Evolutionary conservation across 192 early-diverging fungal species (phyloP).

Genomic region (Radiomyces spectabilis): DNA sequence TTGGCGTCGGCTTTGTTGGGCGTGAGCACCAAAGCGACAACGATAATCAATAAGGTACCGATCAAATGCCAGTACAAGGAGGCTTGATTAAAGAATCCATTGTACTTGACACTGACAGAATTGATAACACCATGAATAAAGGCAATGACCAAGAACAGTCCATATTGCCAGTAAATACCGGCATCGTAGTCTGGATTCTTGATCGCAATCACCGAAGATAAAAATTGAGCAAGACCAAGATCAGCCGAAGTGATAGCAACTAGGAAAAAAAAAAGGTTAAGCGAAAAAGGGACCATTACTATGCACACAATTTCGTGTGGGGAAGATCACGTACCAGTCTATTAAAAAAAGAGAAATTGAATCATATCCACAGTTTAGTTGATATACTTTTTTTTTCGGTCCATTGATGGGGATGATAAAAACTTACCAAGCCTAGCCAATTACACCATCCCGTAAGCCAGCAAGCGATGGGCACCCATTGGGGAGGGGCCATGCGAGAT

Average conservation of each 20-base stretch:
- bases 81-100: conserved; percentile 43
- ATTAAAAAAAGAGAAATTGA: neutral
- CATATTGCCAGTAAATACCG: conserved; percentile 41
- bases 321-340: neutral
- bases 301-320: too few species aligned
- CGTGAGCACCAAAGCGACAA: conserved; percentile 34
- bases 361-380: neutral
- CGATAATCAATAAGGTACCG: conserved; percentile 37
- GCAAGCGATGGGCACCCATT: conserved; percentile 41
- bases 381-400: too few species aligned
- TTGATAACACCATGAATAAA: conserved; percentile 46
- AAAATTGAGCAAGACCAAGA: conserved; percentile 39
- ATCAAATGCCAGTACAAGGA: conserved; percentile 34
- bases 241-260: conserved; percentile 45
- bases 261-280: neutral
- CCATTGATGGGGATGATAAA: too few species aligned
- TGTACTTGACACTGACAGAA: conserved; percentile 39
- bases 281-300: neutral
- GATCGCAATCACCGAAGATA: conserved; percentile 30
- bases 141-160: conserved; percentile 40
- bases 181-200: conserved; percentile 19
- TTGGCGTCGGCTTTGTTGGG: conserved; percentile 33
- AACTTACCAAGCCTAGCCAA: conserved; percentile 38
- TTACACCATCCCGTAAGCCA: conserved; percentile 52
- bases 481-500: conserved; percentile 32